phyloP scores from a whole-genome alignment of 768 basidiomycete genomes.

The Gloeostereum incarnatum region DNA sequence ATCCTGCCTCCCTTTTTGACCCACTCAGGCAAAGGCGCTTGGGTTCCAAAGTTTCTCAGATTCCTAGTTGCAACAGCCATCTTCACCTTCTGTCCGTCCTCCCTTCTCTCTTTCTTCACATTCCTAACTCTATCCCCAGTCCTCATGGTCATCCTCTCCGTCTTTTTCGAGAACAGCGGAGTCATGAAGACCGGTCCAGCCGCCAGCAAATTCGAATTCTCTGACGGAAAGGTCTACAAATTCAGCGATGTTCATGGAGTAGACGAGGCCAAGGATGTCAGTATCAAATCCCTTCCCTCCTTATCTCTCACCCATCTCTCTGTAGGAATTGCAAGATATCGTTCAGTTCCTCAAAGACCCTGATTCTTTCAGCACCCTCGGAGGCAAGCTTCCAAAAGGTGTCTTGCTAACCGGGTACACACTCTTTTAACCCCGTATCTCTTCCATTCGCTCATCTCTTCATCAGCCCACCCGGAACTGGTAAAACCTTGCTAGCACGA shows the following conservation, averaged over 20 bases:
- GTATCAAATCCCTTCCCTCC: slow-evolving; percentile 11
- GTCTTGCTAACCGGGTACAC: slow-evolving; percentile 74
- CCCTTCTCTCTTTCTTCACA: slow-evolving; percentile 1
- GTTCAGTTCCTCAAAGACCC: slow-evolving; percentile 96
- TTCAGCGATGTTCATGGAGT: slow-evolving; percentile 97
- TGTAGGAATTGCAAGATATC: slow-evolving; percentile 84
- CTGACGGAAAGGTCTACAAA: slow-evolving; percentile 72
- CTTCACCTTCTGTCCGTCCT: slow-evolving; percentile 54
- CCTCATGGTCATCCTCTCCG: slow-evolving; percentile 77
- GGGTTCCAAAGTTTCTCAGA: slow-evolving; percentile 52
- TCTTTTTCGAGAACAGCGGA: slow-evolving; percentile 89
- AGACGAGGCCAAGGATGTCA: slow-evolving; percentile 90
- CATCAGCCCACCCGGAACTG: slow-evolving; percentile 74
- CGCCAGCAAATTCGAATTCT: slow-evolving; percentile 76
- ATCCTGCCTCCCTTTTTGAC: neutral
- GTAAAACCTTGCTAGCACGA: slow-evolving; percentile 96
- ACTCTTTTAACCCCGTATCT: neutral
- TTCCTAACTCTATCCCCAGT: slow-evolving; percentile 27
- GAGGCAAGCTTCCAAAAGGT: slow-evolving; percentile 92
- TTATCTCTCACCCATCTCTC: slow-evolving; percentile 8
- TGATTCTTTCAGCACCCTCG: slow-evolving; percentile 78
- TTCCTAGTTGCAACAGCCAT: slow-evolving; percentile 50
- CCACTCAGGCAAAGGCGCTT: slow-evolving; percentile 54
- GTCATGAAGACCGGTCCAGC: slow-evolving; percentile 83
- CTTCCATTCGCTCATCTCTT: neutral